Base-by-base conservation (phyloP, 2,329 filamentous ascomycete genomes). In the Cytospora piceicola region DNA sequence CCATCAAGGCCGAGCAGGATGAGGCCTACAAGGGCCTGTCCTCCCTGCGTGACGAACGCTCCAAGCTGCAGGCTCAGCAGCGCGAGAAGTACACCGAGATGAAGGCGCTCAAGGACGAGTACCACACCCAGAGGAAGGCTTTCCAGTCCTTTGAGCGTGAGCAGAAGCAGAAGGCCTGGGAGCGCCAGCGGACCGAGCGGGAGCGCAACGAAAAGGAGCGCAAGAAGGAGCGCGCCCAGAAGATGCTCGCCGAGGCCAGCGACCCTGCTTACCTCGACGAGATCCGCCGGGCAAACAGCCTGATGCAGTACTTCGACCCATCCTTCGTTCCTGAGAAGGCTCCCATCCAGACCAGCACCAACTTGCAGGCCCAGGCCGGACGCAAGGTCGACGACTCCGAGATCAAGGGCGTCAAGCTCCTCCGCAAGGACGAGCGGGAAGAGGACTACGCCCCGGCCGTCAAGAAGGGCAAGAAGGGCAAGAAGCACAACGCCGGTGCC, bases 281-380 rank as follows among this genome's bases (percentile, higher is more conserved):
- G 82, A 97, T 99, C 74, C 87, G 93, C 73, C 90, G 90, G 61
- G 92, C 93, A 69, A 92, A 95, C 81, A 91, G 89, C 76, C 84
- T 99, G 55, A 91, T 98, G 72, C 89, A 90, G 71, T 94, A 94
- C 85, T 94, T 98, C 71, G 94, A 98, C 77, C 94, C 94, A 2
- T 86, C 82, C 20, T 83, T 87, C 66, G 80, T 82, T 46, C 79
- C 82, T 36, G 82, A 84, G 75, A 92, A 90, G 81, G 86, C 78
- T 36, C 86, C 82, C 67, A 85, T 85, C 68, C 83, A 83, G 78
- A 88, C 82, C 55, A 83, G 88, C 70, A 89, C 89, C 76, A 89
- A 90, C 74, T 90, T 96, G 75, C 88, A 89, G 63, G 93, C 94
- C 62, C 85, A 91, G 72, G 87, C 91, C 61, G 88, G 89, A 75